Conservation (phyloP, 2,329 filamentous ascomycete genomes). For the Paecilomyces niveus region DNA sequence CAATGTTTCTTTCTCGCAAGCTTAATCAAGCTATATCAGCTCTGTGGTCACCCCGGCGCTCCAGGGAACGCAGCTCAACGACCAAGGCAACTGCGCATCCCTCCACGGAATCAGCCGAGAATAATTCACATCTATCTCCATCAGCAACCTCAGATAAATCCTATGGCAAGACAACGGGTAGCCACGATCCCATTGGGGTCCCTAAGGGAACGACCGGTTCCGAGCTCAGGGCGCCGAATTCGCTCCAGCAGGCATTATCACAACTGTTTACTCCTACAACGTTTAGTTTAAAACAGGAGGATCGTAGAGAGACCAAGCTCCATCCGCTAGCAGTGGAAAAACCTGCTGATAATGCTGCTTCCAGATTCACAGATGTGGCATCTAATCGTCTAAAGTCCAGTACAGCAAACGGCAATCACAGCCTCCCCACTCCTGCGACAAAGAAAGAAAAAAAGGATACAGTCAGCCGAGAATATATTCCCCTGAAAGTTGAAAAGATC, state of each 20-base stretch:
- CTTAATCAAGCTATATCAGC: background rate
- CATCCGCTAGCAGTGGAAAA: background rate
- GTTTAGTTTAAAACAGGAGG: background rate
- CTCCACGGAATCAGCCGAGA: background rate
- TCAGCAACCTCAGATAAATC: background rate
- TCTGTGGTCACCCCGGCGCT: background rate
- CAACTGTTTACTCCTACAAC: background rate
- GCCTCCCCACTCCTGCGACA: background rate
- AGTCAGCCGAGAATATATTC: background rate
- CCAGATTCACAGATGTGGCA: background rate
- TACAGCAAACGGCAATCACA: background rate
- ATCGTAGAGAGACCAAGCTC: background rate
- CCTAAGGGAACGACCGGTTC: background rate
- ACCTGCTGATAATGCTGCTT: background rate
- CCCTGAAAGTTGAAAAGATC: background rate
- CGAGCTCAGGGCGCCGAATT: background rate
- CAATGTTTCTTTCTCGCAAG: background rate
- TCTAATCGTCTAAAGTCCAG: background rate
- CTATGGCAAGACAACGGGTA: background rate
- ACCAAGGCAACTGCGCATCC: background rate
- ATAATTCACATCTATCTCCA: background rate
- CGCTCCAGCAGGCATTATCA: background rate
- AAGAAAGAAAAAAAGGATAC: background rate
- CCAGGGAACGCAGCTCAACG: too few species aligned
- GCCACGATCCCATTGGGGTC: background rate